These are phyloP conservation scores for Orbilia blumenaviensis DNA, from an alignment of 2,329 filamentous ascomycete genomes.

Conservation along the genomic window DNA sequence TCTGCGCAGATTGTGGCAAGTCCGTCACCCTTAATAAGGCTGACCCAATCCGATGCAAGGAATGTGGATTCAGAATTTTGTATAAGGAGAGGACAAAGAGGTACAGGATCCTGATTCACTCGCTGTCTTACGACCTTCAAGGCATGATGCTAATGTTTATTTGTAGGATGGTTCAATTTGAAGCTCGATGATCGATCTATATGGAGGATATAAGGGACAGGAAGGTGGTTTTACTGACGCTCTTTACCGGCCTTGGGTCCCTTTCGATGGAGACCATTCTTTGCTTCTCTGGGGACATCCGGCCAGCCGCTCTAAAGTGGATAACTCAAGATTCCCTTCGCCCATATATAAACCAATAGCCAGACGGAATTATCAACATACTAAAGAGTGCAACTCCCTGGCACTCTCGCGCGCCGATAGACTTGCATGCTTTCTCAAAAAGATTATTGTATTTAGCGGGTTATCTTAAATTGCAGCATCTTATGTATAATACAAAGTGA, in stretches of 20 bases:
- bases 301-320: neutral
- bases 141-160: conserved; percentile 52
- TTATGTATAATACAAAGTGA: conserved; percentile 42
- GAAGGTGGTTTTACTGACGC: neutral
- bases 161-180: conserved; percentile 94
- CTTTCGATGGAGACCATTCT: neutral
- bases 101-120: conserved; percentile 66
- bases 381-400: neutral
- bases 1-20: conserved; percentile 84
- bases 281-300: neutral
- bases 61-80: conserved; percentile 92
- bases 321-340: neutral
- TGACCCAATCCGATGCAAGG: conserved; percentile 85
- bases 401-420: neutral
- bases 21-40: conserved; percentile 78
- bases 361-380: neutral
- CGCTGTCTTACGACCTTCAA: conserved; percentile 55
- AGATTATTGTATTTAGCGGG: conserved; percentile 34
- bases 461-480: conserved; percentile 24
- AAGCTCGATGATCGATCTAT: conserved; percentile 75
- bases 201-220: too few relatives aligned
- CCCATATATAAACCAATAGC: neutral
- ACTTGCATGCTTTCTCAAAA: neutral
- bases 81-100: conserved; percentile 98
- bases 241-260: neutral